Conservation (phyloP, 257 asterid species). For the Petunia axillaris region DNA sequence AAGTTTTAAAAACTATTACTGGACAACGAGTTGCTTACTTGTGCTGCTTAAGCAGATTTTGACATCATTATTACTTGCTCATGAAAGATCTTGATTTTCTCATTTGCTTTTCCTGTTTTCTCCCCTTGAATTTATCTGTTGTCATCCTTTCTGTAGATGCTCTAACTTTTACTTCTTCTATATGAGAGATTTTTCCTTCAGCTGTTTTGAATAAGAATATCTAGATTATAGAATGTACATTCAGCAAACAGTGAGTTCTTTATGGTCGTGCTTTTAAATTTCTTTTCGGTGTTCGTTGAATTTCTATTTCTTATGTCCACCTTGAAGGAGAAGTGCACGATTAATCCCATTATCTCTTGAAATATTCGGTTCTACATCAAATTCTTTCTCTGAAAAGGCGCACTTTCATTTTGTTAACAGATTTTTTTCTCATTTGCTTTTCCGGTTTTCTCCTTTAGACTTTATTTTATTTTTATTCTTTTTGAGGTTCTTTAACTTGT, state of each 20-base stretch:
- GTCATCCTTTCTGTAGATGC: too few species aligned
- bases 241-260: background rate
- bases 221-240: background rate
- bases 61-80: background rate
- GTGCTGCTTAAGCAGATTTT: background rate
- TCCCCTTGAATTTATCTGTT: background rate
- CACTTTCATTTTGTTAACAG: background rate
- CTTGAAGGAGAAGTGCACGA: background rate
- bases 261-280: conserved; percentile 7
- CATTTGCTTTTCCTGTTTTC: conserved; percentile 8
- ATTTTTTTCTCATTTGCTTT: conserved; percentile 12
- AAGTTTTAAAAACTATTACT: background rate
- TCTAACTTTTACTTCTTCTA: too few species aligned
- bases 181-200: background rate
- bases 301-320: conserved; percentile 2
- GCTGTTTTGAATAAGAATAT: background rate
- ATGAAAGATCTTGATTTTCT: background rate
- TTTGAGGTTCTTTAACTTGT: conserved; percentile 6
- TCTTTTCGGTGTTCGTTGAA: background rate
- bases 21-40: conserved; percentile 9
- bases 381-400: too few species aligned
- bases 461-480: background rate
- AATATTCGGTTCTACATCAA: background rate
- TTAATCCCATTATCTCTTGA: background rate
- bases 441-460: background rate